Conservation (phyloP, 352 stramenopile genomes). For the Globisporangium cylindrosporum region DNA sequence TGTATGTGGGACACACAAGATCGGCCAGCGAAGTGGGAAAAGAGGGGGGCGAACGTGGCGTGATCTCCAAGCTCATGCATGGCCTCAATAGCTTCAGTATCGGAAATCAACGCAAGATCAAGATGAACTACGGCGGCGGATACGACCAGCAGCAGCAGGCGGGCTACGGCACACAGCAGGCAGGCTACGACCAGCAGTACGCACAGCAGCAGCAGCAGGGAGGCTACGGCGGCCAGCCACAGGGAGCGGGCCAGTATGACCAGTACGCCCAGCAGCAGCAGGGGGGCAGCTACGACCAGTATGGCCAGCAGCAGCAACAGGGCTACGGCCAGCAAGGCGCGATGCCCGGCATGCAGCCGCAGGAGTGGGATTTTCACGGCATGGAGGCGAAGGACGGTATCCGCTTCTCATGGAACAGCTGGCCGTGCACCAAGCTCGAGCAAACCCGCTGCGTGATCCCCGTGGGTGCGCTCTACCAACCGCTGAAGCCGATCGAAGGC, state of each 20-base stretch:
- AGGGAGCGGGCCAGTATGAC: slow-evolving; percentile 37
- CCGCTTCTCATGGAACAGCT: slow-evolving; percentile 98
- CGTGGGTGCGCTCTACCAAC: slow-evolving; percentile 92
- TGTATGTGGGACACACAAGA: not conserved
- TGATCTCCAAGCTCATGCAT: not conserved
- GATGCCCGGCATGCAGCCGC: slow-evolving; percentile 62
- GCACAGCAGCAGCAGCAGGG: slow-evolving; percentile 29
- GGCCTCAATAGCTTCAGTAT: not conserved
- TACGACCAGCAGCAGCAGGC: slow-evolving; percentile 31
- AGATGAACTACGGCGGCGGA: slow-evolving; percentile 46
- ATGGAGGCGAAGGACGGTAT: slow-evolving; percentile 91
- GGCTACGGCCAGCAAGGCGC: slow-evolving; percentile 35
- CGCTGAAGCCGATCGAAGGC: slow-evolving; percentile 96
- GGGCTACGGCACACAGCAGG: slow-evolving; percentile 5
- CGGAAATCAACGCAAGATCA: not conserved
- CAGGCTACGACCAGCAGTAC: slow-evolving; percentile 38
- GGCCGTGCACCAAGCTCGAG: slow-evolving; percentile 97
- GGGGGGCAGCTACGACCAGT: slow-evolving; percentile 40
- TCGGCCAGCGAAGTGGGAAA: not conserved
- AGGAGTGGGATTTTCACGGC: slow-evolving; percentile 85
- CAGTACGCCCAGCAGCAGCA: slow-evolving; percentile 30
- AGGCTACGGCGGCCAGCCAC: slow-evolving; percentile 37
- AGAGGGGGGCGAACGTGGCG: slow-evolving; percentile 3
- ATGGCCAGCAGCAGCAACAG: slow-evolving; percentile 30
- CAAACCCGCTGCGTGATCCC: slow-evolving; percentile 98